phyloP scores from a whole-genome alignment of 108 stramenopile genomes.

The Nannochloropsis granulata region DNA sequence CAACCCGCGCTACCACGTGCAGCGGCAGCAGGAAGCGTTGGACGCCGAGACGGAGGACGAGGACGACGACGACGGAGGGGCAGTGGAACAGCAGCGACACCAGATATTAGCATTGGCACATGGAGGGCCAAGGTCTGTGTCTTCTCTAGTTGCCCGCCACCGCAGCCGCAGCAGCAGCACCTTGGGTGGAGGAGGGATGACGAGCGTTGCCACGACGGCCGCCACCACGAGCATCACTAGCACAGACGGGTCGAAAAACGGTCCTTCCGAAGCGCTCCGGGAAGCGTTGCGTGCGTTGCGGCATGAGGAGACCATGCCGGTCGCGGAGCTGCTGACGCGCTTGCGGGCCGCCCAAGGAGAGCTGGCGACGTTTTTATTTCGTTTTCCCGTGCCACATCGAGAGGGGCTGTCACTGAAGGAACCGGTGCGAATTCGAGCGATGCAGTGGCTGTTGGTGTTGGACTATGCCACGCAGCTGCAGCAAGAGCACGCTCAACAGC shows the following conservation, averaged over 20 bases:
- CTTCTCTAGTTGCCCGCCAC: too few relatives aligned
- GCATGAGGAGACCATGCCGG: neutral
- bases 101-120: neutral
- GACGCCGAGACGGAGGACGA: neutral
- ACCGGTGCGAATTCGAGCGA: neutral
- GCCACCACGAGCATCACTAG: neutral
- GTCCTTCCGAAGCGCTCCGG: neutral
- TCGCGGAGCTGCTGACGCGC: neutral
- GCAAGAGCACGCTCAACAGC: neutral
- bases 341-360: neutral
- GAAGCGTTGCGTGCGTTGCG: neutral
- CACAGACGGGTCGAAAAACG: neutral
- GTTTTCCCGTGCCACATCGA: neutral
- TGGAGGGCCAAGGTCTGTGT: neutral
- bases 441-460: neutral
- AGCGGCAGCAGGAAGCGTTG: neutral
- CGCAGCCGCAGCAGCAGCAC: too few relatives aligned
- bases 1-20: neutral
- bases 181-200: neutral
- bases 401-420: neutral
- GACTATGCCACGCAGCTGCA: neutral
- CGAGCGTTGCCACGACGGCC: neutral
- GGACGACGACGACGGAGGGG: neutral
- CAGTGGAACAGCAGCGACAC: neutral
- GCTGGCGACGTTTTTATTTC: neutral